Percentiles rank a stretch among this genome's conserved stretches.
Evolutionary conservation across 208 protist species (phyloP).

Genomic region (Blastocrithidia nonstop): DNA sequence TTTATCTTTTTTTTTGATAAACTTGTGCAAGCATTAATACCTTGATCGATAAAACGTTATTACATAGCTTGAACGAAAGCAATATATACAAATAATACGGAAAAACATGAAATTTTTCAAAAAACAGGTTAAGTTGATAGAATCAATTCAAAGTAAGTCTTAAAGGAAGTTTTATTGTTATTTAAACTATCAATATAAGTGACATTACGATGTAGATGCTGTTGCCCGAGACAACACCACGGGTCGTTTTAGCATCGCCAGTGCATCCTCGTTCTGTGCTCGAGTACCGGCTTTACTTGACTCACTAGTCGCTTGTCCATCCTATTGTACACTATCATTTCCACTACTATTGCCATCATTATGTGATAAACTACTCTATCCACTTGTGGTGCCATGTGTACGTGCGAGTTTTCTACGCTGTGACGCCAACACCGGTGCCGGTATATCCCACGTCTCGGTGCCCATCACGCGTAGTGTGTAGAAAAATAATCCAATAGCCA

Average conservation of each 20-base stretch:
- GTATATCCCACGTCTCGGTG: constrained; percentile 76
- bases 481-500: constrained; percentile 56
- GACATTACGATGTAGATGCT: no score
- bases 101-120: no score
- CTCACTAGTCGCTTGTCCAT: constrained; percentile 38
- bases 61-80: no score
- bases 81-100: no score
- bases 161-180: no score
- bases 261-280: constrained; percentile 35
- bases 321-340: constrained; percentile 6
- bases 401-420: constrained; percentile 37
- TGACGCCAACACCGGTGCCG: constrained; percentile 53
- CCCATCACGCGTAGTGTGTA: constrained; percentile 75
- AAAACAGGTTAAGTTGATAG: no score
- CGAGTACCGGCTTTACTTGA: constrained; percentile 11
- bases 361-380: neutral
- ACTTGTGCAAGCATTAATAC: no score
- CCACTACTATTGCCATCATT: constrained; percentile 1
- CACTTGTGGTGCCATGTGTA: constrained; percentile 2
- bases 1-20: no score
- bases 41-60: no score
- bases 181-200: no score
- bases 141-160: no score
- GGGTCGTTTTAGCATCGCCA: constrained; percentile 71
- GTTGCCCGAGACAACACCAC: constrained; percentile 25